Conservation (phyloP, 805 yeast species). For the Hanseniaspora valbyensis region DNA sequence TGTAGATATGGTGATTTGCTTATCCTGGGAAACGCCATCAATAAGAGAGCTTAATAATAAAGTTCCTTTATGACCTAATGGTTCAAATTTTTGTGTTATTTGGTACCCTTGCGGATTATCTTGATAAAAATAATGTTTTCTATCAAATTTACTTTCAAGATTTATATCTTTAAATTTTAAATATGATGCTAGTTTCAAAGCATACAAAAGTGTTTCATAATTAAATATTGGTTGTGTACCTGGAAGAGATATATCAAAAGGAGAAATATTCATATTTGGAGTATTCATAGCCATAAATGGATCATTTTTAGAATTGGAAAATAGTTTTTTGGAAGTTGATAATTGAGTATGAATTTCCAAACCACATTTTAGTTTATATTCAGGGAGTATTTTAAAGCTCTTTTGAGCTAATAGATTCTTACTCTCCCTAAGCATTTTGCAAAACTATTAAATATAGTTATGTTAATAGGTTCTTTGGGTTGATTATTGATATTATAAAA, state of each 20-base stretch:
- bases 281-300: conserved; percentile 34
- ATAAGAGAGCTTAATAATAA: conserved; percentile 38
- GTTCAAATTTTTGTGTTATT: conserved; percentile 78
- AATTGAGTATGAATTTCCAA: conserved; percentile 89
- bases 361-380: conserved; percentile 58
- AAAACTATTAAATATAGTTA: too few relatives aligned
- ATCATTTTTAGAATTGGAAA: conserved; percentile 47
- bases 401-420: not conserved
- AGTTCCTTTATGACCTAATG: conserved; percentile 61
- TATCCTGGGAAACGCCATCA: conserved; percentile 42
- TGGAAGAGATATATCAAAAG: conserved; percentile 76
- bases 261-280: conserved; percentile 65
- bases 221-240: conserved; percentile 85
- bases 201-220: conserved; percentile 57
- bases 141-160: conserved; percentile 57
- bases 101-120: conserved; percentile 97
- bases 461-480: too few relatives aligned
- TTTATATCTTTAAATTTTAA: conserved; percentile 48
- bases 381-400: conserved; percentile 17
- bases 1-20: conserved; percentile 58
- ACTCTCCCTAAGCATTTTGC: not conserved
- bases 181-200: conserved; percentile 63
- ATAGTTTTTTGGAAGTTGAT: conserved; percentile 60
- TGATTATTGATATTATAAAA: too few relatives aligned
- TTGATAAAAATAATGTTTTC: conserved; percentile 92